Evolutionary conservation across 2,329 filamentous ascomycete species (phyloP).

Genomic region (Alternaria triticina): DNA sequence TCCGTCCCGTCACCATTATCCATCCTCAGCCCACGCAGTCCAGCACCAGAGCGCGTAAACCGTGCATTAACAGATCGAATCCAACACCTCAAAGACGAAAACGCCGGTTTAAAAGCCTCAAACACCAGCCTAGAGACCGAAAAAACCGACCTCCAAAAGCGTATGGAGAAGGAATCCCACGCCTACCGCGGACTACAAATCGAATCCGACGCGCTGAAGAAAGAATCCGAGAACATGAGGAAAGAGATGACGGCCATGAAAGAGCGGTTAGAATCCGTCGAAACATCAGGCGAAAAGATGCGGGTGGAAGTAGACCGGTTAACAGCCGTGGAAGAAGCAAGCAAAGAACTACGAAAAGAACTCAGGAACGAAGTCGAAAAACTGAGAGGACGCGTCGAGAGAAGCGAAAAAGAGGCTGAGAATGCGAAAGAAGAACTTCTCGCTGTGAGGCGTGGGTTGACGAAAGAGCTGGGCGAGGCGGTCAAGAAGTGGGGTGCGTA

Average conservation of each 20-base stretch:
- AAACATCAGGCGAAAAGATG: slow-evolving; percentile 6
- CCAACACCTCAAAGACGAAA: slow-evolving; percentile 25
- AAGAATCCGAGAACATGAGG: slow-evolving; percentile 4
- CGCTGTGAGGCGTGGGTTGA: slow-evolving; percentile 4
- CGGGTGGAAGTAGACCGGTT: slow-evolving; percentile 1
- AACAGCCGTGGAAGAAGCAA: background rate
- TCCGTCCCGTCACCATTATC: background rate
- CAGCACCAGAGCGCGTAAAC: slow-evolving; percentile 27
- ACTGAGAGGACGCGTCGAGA: slow-evolving; percentile 9
- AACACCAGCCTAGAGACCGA: slow-evolving; percentile 11
- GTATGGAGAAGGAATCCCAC: slow-evolving; percentile 13
- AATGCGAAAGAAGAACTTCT: slow-evolving; percentile 11
- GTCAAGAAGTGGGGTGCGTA: slow-evolving; percentile 15
- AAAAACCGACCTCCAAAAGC: slow-evolving; percentile 12
- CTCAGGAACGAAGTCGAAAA: slow-evolving; percentile 4
- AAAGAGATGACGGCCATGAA: slow-evolving; percentile 17
- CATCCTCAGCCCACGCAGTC: slow-evolving; percentile 20
- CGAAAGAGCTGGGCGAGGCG: slow-evolving; percentile 13
- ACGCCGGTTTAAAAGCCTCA: slow-evolving; percentile 17
- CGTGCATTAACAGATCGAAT: slow-evolving; percentile 27
- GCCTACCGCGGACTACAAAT: slow-evolving; percentile 6
- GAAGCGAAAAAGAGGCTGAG: slow-evolving; percentile 12
- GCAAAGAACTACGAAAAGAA: slow-evolving; percentile 5
- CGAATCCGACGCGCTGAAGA: slow-evolving; percentile 13
- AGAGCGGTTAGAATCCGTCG: slow-evolving; percentile 12